A percentile compares a stretch with the other conserved stretches of the same genome.
Evolutionary conservation across 441 rosid species (phyloP).

Genomic region (Euphorbia corollata): DNA sequence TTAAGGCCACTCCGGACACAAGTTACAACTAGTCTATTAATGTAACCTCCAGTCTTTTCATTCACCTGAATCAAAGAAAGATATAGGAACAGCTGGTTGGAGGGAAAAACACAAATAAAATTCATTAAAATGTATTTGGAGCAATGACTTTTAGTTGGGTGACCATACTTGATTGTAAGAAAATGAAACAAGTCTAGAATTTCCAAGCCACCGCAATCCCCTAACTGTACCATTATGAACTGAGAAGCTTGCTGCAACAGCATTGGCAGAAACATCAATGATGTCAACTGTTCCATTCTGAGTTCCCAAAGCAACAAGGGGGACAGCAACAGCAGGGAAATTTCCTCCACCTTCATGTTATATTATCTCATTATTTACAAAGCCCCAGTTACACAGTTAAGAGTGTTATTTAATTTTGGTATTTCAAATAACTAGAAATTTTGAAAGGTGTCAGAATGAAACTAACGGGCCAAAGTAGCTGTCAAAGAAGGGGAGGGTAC

Average conservation of each 20-base stretch:
- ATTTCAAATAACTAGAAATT: constrained; percentile 15
- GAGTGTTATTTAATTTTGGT: constrained; percentile 10
- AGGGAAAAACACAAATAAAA: background rate
- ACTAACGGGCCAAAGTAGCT: constrained; percentile 93
- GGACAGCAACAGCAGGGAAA: constrained; percentile 88
- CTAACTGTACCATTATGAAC: constrained; percentile 74
- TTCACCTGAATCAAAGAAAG: constrained; percentile 48
- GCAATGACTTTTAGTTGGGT: constrained; percentile 13
- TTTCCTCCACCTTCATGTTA: constrained; percentile 79
- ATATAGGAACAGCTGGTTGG: background rate
- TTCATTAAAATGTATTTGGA: constrained; percentile 3
- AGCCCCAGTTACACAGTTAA: constrained; percentile 6
- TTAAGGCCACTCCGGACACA: constrained; percentile 95
- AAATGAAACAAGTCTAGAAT: constrained; percentile 91
- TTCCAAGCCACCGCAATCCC: constrained; percentile 97
- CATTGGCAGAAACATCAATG: constrained; percentile 89
- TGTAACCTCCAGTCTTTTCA: constrained; percentile 91
- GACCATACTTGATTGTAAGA: constrained; percentile 74
- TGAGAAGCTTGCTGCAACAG: constrained; percentile 78
- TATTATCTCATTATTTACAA: constrained; percentile 26
- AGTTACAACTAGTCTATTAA: constrained; percentile 76
- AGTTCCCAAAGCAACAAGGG: constrained; percentile 97
- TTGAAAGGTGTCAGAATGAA: constrained; percentile 12
- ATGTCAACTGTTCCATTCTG: constrained; percentile 79
- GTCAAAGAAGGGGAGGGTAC: constrained; percentile 92